Evolutionary conservation across 2,329 filamentous ascomycete species (phyloP).

Genomic region (Seiridium unicorne): DNA sequence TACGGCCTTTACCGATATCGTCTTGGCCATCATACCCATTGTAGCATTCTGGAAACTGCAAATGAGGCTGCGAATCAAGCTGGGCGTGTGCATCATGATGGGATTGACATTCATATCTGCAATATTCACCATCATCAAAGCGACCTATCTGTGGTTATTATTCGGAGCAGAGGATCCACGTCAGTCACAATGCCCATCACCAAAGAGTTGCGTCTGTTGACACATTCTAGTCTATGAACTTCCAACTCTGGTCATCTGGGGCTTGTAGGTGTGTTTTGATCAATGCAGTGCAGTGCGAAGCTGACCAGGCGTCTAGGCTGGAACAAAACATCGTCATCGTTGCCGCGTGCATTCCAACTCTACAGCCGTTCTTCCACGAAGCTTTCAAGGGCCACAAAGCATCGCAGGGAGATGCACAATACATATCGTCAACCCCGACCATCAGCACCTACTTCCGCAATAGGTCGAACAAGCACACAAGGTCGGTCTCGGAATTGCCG

Average conservation of each 20-base stretch:
- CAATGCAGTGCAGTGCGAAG: not conserved
- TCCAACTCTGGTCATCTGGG: slow-evolving; percentile 15
- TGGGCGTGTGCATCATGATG: slow-evolving; percentile 25
- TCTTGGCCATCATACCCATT: slow-evolving; percentile 23
- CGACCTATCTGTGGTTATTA: slow-evolving; percentile 23
- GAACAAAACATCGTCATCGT: slow-evolving; percentile 28
- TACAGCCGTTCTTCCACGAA: slow-evolving; percentile 21
- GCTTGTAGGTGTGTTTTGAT: slow-evolving; percentile 4
- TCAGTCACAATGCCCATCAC: slow-evolving; percentile 10
- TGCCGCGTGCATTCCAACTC: slow-evolving; percentile 24
- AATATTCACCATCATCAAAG: slow-evolving; percentile 24
- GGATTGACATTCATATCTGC: slow-evolving; percentile 24
- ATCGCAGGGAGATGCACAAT: not conserved
- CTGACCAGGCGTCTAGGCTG: slow-evolving; percentile 11
- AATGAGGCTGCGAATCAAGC: slow-evolving; percentile 20
- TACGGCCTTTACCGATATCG: slow-evolving; percentile 24
- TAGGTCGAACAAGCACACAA: not conserved
- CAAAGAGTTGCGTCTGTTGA: not conserved
- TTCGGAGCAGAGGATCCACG: slow-evolving; percentile 20
- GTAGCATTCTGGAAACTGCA: slow-evolving; percentile 23
- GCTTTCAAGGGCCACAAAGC: not conserved
- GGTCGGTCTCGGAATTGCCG: not conserved
- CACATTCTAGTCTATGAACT: slow-evolving; percentile 13
- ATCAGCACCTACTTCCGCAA: not conserved
- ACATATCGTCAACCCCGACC: not conserved